Conservation (phyloP, 2,329 filamentous ascomycete species). For the Penicillium occitanis region DNA sequence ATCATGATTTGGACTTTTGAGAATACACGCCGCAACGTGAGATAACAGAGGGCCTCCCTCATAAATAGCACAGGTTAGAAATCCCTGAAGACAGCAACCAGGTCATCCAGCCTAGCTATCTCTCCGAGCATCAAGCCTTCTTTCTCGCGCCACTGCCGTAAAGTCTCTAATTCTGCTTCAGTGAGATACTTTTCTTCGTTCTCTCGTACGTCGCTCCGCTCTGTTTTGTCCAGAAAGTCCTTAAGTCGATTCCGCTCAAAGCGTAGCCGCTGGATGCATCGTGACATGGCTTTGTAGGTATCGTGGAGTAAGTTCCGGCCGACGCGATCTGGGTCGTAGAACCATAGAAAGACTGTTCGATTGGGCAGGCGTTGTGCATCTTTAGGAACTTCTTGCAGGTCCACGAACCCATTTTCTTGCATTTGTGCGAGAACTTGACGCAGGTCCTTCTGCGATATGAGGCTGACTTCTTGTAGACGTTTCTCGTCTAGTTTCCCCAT, state of each 20-base stretch:
- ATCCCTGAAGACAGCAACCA: constrained; percentile 80
- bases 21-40: not conserved
- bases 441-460: constrained; percentile 83
- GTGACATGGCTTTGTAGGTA: constrained; percentile 85
- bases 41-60: not conserved
- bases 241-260: constrained; percentile 71
- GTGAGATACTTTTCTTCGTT: constrained; percentile 79
- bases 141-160: constrained; percentile 62
- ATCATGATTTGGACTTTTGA: constrained; percentile 9
- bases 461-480: constrained; percentile 72
- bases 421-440: constrained; percentile 81
- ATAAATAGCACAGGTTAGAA: constrained; percentile 48
- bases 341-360: constrained; percentile 88
- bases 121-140: constrained; percentile 75
- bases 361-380: constrained; percentile 79
- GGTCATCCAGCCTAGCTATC: constrained; percentile 76
- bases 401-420: constrained; percentile 81
- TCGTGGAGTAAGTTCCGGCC: constrained; percentile 71
- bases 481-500: constrained; percentile 97
- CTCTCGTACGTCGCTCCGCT: constrained; percentile 81
- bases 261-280: constrained; percentile 75
- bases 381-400: constrained; percentile 90
- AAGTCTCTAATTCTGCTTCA: constrained; percentile 67
- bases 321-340: constrained; percentile 75
- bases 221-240: constrained; percentile 74